Evolutionary conservation across 805 yeast genomes (phyloP).

Genomic region (Barnettozyma salicaria): DNA sequence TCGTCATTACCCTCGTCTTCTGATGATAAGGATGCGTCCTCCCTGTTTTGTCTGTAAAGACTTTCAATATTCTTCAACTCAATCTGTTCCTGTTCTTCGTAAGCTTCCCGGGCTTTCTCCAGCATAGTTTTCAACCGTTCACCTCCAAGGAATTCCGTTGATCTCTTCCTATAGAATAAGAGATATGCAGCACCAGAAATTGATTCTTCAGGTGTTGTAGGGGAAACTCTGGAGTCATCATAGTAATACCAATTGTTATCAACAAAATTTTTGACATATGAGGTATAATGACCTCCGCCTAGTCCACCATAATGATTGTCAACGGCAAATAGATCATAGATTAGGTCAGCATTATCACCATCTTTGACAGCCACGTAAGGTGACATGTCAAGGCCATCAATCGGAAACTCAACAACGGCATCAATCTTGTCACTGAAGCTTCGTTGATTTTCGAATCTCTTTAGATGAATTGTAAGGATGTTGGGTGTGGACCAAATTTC

Average conservation of each 20-base stretch:
- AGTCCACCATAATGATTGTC: constrained; percentile 95
- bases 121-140: constrained; percentile 36
- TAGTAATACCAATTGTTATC: constrained; percentile 83
- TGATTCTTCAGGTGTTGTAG: constrained; percentile 52
- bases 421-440: constrained; percentile 87
- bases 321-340: constrained; percentile 86
- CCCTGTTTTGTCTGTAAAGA: constrained; percentile 26
- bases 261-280: constrained; percentile 73
- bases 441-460: constrained; percentile 79
- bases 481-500: constrained; percentile 95
- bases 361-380: constrained; percentile 40
- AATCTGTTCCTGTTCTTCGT: constrained; percentile 22
- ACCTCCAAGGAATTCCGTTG: constrained; percentile 41
- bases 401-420: constrained; percentile 80
- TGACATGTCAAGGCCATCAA: constrained; percentile 69
- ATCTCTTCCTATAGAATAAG: constrained; percentile 65
- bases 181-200: constrained; percentile 80
- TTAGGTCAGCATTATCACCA: constrained; percentile 27
- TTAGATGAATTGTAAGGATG: constrained; percentile 80
- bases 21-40: constrained; percentile 18
- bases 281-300: constrained; percentile 97
- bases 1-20: constrained; percentile 15
- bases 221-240: constrained; percentile 75
- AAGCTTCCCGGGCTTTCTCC: constrained; percentile 34
- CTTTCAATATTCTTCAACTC: constrained; percentile 22